These are phyloP conservation scores for Phytophthora colocasiae DNA, from an alignment of 352 stramenopile genomes.

Conservation along the genomic window DNA sequence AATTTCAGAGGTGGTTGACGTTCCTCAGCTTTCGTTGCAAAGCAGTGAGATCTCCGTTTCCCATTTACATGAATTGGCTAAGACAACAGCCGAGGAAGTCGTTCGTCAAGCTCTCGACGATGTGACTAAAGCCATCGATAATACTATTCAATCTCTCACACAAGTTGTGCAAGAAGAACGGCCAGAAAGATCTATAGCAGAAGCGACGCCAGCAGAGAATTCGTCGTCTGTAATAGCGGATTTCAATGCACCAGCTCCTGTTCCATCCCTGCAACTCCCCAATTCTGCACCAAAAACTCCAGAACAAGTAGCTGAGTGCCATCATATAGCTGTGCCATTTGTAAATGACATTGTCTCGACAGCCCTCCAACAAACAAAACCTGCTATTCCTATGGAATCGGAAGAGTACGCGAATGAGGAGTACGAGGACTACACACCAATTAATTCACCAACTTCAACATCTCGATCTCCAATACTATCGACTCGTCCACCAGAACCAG, in stretches of 20 bases:
- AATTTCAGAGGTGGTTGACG: not conserved
- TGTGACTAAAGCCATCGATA: slow-evolving; percentile 8
- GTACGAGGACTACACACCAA: slow-evolving; percentile 27
- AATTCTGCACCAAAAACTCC: not conserved
- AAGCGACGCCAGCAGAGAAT: not conserved
- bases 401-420: slow-evolving; percentile 21
- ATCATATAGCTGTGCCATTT: slow-evolving; percentile 15
- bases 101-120: slow-evolving; percentile 16
- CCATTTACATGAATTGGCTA: slow-evolving; percentile 14
- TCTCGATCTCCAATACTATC: slow-evolving; percentile 1
- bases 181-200: slow-evolving; percentile 4
- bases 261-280: slow-evolving; percentile 16
- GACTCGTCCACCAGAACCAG: slow-evolving; percentile 5
- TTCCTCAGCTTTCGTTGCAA: slow-evolving; percentile 12
- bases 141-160: slow-evolving; percentile 12
- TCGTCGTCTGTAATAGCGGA: not conserved
- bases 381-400: slow-evolving; percentile 1
- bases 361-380: slow-evolving; percentile 8
- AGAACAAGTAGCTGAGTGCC: slow-evolving; percentile 1
- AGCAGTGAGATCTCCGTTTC: not conserved
- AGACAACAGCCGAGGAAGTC: slow-evolving; percentile 13
- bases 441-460: slow-evolving; percentile 17
- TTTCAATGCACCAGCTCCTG: not conserved
- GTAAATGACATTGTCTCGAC: slow-evolving; percentile 20
- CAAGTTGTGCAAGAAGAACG: slow-evolving; percentile 16